Evolutionary conservation across 768 basidiomycete genomes (phyloP).

Genomic region (Suillus weaverae): DNA sequence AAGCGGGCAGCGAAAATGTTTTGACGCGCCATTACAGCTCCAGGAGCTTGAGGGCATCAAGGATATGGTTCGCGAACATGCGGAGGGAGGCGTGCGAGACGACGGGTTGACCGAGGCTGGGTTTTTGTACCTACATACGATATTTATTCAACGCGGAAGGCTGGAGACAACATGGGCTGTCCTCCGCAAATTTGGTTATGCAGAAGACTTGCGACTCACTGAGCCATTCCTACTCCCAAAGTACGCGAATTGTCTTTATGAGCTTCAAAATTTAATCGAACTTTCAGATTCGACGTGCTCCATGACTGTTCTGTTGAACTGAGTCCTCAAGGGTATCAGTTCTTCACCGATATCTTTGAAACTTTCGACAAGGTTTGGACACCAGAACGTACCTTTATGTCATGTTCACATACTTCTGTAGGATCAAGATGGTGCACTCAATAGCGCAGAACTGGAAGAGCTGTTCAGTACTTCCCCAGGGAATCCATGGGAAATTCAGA

Average conservation of each 20-base stretch:
- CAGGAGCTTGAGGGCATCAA: conserved; percentile 97
- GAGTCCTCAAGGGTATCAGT: conserved; percentile 91
- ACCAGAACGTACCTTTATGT: background rate
- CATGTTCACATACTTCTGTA: conserved; percentile 29
- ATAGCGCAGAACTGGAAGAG: conserved; percentile 76
- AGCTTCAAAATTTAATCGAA: conserved; percentile 15
- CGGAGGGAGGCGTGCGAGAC: conserved; percentile 70
- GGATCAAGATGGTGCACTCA: conserved; percentile 96
- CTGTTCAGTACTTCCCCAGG: conserved; percentile 94
- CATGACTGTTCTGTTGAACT: conserved; percentile 94
- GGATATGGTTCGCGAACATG: conserved; percentile 83
- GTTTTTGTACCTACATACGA: conserved; percentile 92
- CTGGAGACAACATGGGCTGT: conserved; percentile 99
- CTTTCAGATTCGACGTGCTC: conserved; percentile 84
- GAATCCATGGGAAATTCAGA: conserved; percentile 92
- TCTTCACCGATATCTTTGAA: conserved; percentile 96
- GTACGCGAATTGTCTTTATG: conserved; percentile 46
- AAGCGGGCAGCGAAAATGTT: conserved; percentile 79
- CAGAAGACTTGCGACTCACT: conserved; percentile 86
- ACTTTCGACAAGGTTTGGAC: conserved; percentile 80
- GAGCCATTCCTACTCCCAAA: conserved; percentile 88
- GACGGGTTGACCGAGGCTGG: conserved; percentile 89
- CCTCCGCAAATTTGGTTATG: conserved; percentile 92
- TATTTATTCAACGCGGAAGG: conserved; percentile 93
- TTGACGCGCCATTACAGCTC: conserved; percentile 86